Base-by-base conservation (phyloP, 371 early-diverging fungal species). In the Parasitella parasitica region DNA sequence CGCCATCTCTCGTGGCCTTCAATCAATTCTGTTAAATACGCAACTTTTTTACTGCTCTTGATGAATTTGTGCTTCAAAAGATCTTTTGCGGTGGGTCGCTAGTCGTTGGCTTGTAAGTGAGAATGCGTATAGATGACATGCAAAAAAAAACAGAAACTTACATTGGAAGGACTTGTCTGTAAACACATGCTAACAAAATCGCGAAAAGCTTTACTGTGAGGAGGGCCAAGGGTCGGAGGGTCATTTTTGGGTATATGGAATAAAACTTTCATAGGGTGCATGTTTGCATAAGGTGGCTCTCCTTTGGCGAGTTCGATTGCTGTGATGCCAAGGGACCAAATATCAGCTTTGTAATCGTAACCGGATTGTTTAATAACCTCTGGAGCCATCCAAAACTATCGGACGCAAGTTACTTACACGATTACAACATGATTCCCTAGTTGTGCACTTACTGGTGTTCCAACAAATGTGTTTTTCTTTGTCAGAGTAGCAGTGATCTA, bases 291-390 rank as follows among this genome's bases (percentile, higher is more conserved):
- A 15, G 99, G 99, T 26, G 97, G 95, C 63, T 90, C 87, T 2
- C 96, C 95, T 56, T 89, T 92, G 36, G 97, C 95, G 46, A 99
- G 79, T 76, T 99, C 99, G 32, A 98, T 96, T 0, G 99, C 95
- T 3, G 98, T 97, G 61, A 99, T 97, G 9, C 99, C 99, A 30
- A 99, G 77, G 41, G 95, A 93, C 99, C 99, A 99, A 38, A 98
- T 95, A 80, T 99, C 99, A 0, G 97, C 97, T 73, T 95, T 97
- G 74, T 86, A 86, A 75, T 96, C 91, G 68, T 99, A 99, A 13
- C 96, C 97, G 3, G 94, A 91, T 73, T 94, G 93, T 64, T 89
- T 89, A 63, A 99, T 98, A 0, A 99, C 97, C 79, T 99, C 97
- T 5, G 99, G 99, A 2, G 97, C 98, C 95, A 98, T 96, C 94